phyloP scores from a whole-genome alignment of 805 yeast species.

The Metschnikowia lochheadii region DNA sequence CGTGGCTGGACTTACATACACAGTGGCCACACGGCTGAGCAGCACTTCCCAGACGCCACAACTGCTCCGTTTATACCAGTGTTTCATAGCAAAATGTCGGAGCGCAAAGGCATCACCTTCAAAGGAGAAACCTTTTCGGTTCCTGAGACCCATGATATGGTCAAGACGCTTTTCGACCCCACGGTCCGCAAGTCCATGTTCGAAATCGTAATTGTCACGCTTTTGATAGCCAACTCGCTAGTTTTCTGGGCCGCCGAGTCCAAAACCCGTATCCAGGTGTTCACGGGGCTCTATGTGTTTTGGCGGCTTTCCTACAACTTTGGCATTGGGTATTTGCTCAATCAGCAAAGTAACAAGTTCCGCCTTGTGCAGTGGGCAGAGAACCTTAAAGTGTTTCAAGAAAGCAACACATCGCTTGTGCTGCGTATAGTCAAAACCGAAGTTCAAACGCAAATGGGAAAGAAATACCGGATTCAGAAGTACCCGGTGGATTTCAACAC shows the following conservation, averaged over 20 bases:
- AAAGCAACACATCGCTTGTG: constrained; percentile 26
- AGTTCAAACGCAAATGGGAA: constrained; percentile 38
- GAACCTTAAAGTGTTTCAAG: constrained; percentile 40
- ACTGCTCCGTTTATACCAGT: neutral
- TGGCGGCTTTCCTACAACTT: constrained; percentile 76
- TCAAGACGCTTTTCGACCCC: constrained; percentile 75
- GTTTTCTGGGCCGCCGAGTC: constrained; percentile 28
- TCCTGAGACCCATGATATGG: constrained; percentile 79
- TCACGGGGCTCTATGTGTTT: constrained; percentile 55
- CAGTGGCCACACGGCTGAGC: neutral
- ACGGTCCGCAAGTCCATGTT: constrained; percentile 61
- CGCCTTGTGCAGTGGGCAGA: constrained; percentile 51
- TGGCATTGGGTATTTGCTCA: constrained; percentile 72
- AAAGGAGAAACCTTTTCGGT: constrained; percentile 42
- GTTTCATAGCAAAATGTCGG: neutral
- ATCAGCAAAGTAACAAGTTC: constrained; percentile 59
- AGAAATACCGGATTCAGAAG: constrained; percentile 22
- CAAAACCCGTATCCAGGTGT: constrained; percentile 31
- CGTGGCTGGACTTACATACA: neutral
- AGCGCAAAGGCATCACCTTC: constrained; percentile 38
- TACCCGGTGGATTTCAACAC: constrained; percentile 74
- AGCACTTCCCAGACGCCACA: neutral
- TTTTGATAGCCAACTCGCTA: constrained; percentile 27
- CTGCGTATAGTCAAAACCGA: constrained; percentile 37
- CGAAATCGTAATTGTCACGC: constrained; percentile 55